Conservation (phyloP, 2,329 filamentous ascomycete genomes). For the Lithohypha guttulata region DNA sequence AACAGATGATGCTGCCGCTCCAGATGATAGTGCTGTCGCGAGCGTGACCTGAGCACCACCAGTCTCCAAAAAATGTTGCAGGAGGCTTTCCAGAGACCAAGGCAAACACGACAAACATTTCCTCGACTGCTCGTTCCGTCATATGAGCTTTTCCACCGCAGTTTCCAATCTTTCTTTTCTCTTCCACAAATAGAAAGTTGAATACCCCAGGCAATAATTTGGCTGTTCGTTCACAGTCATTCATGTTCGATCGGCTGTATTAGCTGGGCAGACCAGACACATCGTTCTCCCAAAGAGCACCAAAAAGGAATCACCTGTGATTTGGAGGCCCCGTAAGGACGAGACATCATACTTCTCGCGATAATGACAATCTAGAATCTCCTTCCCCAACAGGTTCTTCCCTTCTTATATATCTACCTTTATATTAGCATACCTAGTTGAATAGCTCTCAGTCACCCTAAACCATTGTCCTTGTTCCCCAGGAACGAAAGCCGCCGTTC, state of each 20-base stretch:
- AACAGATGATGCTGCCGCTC: conserved; percentile 1
- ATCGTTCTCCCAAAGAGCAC: conserved; percentile 40
- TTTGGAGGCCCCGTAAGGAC: conserved; percentile 39
- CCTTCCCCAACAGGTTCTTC: no score
- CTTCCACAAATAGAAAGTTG: conserved; percentile 44
- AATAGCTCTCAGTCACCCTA: no score
- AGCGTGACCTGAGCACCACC: not conserved
- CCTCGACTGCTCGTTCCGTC: not conserved
- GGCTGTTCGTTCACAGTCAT: conserved; percentile 40
- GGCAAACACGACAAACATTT: conserved; percentile 1
- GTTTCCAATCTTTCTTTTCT: conserved; percentile 27
- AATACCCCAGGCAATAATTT: conserved; percentile 51
- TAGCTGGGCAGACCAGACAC: conserved; percentile 39
- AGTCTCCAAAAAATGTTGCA: not conserved
- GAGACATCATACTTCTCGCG: conserved; percentile 27
- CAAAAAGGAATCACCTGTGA: conserved; percentile 35
- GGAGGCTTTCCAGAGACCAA: not conserved
- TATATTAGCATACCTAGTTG: no score
- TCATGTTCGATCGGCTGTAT: conserved; percentile 47
- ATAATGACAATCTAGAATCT: conserved; percentile 5
- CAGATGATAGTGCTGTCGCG: not conserved
- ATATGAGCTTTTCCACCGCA: no score
- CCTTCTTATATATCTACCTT: no score
- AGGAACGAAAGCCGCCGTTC: no score
- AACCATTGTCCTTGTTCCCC: no score